Evolutionary conservation across 2,329 filamentous ascomycete genomes (phyloP).

Genomic region (Dryadomyces sulphureus): DNA sequence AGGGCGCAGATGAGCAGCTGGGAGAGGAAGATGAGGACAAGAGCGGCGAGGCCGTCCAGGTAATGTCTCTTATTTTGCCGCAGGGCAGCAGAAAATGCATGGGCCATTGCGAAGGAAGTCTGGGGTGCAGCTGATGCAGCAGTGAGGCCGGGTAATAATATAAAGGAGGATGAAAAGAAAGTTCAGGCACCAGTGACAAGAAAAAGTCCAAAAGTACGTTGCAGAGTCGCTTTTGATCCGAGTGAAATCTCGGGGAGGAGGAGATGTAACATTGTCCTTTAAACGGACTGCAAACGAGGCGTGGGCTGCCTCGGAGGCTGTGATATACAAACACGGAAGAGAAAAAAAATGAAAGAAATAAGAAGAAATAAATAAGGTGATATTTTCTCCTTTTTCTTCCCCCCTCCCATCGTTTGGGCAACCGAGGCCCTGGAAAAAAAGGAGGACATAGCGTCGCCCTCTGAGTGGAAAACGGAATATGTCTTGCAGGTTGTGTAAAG

Average conservation of each 20-base stretch:
- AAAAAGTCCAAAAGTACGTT: no score
- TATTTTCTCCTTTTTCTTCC: background rate
- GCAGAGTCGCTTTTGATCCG: no score
- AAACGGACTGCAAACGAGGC: no score
- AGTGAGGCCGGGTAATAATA: no score
- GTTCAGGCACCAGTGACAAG: no score
- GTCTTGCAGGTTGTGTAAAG: constrained; percentile 4
- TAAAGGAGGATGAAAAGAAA: no score
- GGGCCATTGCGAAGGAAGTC: no score
- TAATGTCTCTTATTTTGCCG: constrained; percentile 2
- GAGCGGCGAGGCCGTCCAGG: constrained; percentile 18
- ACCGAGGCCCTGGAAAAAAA: background rate
- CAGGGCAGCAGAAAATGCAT: background rate
- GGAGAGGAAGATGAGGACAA: constrained; percentile 23
- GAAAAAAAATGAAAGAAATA: background rate
- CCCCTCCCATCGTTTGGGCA: background rate
- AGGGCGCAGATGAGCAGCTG: constrained; percentile 32
- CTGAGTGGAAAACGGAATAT: background rate
- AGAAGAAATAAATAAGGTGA: no score
- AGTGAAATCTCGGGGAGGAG: no score
- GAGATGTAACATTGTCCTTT: no score
- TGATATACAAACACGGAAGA: background rate
- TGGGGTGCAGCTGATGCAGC: no score
- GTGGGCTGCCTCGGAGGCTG: background rate
- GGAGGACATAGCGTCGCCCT: no score